phyloP scores from a whole-genome alignment of 164 flowering plant species.

The Stephania cephalantha region DNA sequence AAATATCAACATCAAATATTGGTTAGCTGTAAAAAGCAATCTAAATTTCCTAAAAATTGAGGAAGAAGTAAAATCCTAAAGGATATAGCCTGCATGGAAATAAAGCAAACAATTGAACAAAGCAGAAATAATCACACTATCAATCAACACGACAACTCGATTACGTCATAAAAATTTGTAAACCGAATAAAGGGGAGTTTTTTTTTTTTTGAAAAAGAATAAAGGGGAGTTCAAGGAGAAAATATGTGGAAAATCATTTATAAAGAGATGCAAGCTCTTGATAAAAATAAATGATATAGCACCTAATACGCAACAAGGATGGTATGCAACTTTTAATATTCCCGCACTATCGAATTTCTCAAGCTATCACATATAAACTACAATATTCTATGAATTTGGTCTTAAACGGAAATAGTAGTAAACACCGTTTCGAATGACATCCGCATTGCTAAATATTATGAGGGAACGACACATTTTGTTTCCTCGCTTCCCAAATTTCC shows the following conservation, averaged over 20 bases:
- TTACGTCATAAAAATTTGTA: neutral
- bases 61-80: neutral
- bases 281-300: neutral
- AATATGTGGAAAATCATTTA: neutral
- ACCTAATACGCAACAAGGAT: neutral
- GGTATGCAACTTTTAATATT: neutral
- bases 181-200: neutral
- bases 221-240: neutral
- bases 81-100: neutral
- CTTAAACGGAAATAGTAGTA: neutral
- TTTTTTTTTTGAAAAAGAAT: neutral
- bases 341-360: neutral
- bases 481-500: neutral
- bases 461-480: neutral
- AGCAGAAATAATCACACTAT: neutral
- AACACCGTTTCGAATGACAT: neutral
- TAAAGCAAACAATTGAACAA: neutral
- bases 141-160: neutral
- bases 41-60: neutral
- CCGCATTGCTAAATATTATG: neutral
- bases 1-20: neutral
- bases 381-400: neutral
- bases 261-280: neutral
- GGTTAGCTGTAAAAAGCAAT: neutral
- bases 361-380: neutral